A percentile compares a stretch with the other conserved stretches of the same genome.
phyloP scores from a whole-genome alignment of 768 basidiomycete genomes.

The Termitomyces sp. region DNA sequence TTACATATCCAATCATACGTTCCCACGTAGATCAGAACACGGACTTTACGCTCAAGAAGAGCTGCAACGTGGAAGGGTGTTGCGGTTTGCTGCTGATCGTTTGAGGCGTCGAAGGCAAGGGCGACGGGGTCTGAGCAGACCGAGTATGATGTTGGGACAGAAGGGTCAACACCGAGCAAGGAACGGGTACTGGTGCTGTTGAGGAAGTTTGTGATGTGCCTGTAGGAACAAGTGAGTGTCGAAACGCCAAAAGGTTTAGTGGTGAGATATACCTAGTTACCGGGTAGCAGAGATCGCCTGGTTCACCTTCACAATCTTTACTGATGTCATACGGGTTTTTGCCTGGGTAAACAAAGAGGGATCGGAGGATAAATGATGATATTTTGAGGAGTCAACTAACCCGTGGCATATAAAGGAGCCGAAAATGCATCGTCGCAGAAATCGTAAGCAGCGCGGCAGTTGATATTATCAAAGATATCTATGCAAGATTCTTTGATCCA shows the following conservation, averaged over 20 bases:
- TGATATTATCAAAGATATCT: slow-evolving; percentile 60
- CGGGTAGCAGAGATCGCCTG: slow-evolving; percentile 56
- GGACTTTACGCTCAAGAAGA: slow-evolving; percentile 69
- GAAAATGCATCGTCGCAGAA: slow-evolving; percentile 61
- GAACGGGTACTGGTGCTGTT: slow-evolving; percentile 50
- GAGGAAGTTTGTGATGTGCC: slow-evolving; percentile 61
- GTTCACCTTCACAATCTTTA: slow-evolving; percentile 50
- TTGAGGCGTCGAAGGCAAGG: slow-evolving; percentile 39
- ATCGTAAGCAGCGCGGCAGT: slow-evolving; percentile 56
- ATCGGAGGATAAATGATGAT: not conserved
- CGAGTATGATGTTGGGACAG: slow-evolving; percentile 31
- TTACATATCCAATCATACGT: slow-evolving; percentile 77
- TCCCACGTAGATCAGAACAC: slow-evolving; percentile 69
- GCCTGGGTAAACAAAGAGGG: slow-evolving; percentile 20
- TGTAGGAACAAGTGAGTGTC: slow-evolving; percentile 19
- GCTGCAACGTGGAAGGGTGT: slow-evolving; percentile 53
- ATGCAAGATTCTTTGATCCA: slow-evolving; percentile 55
- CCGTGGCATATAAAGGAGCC: slow-evolving; percentile 35
- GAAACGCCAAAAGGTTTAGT: not conserved
- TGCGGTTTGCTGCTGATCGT: slow-evolving; percentile 45
- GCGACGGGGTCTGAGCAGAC: slow-evolving; percentile 38
- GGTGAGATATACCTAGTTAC: slow-evolving; percentile 32
- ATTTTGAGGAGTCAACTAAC: slow-evolving; percentile 23
- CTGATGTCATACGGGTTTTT: slow-evolving; percentile 71
- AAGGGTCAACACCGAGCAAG: slow-evolving; percentile 60